Evolutionary conservation across 345 rosid species (phyloP).

Genomic region (Aquilaria sinensis): DNA sequence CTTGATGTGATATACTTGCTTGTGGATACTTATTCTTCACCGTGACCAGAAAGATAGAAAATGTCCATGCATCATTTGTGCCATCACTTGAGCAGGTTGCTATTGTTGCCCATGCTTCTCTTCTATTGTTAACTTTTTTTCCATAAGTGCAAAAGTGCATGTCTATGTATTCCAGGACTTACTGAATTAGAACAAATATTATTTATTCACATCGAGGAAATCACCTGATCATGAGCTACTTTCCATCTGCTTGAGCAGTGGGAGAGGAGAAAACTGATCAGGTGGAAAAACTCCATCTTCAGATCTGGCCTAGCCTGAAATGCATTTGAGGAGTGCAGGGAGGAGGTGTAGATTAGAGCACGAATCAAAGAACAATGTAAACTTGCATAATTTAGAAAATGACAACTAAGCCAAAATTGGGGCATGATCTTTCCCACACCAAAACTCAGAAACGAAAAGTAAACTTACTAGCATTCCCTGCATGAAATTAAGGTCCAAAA

Average conservation of each 20-base stretch:
- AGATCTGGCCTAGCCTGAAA: constrained; percentile 66
- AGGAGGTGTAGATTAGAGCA: background rate
- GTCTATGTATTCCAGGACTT: too few species aligned
- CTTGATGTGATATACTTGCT: too few species aligned
- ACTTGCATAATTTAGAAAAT: constrained; percentile 1
- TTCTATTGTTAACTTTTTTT: too few species aligned
- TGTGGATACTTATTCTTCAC: too few species aligned
- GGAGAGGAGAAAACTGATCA: constrained; percentile 74
- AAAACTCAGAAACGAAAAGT: constrained; percentile 5
- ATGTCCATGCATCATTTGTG: too few species aligned
- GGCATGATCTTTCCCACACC: background rate
- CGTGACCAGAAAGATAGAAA: too few species aligned
- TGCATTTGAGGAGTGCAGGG: constrained; percentile 8
- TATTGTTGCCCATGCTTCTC: too few species aligned
- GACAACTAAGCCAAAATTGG: constrained; percentile 2
- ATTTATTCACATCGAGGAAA: background rate
- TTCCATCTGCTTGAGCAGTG: constrained; percentile 73
- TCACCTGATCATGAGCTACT: constrained; percentile 57
- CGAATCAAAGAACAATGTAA: background rate
- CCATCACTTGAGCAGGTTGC: too few species aligned
- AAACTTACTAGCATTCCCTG: constrained; percentile 63
- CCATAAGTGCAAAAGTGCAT: too few species aligned
- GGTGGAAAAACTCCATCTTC: constrained; percentile 74
- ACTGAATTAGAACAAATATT: too few species aligned
- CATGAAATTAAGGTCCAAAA: constrained; percentile 45